Evolutionary conservation across 176 grass and related monocot genomes (phyloP).

Genomic region (Oryza glumipatula): DNA sequence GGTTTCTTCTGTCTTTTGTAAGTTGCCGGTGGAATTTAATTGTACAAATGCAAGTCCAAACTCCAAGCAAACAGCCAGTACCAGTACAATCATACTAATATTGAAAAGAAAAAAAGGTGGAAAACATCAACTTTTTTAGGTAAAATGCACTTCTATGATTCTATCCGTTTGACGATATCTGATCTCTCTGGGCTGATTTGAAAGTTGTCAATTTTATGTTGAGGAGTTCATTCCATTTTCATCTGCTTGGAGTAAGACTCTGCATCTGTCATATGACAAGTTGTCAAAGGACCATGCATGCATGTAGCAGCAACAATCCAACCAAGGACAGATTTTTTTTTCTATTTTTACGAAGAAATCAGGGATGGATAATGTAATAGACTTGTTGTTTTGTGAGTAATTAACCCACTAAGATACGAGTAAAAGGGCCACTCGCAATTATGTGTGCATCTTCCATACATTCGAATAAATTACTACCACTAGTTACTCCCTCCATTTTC

Average conservation of each 20-base stretch:
- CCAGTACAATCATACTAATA: neutral
- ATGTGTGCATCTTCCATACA: too few relatives aligned
- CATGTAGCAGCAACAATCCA: neutral
- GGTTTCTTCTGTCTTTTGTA: neutral
- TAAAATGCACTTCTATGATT: neutral
- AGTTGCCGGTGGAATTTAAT: neutral
- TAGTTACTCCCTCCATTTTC: too few relatives aligned
- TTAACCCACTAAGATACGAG: neutral
- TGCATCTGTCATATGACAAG: neutral
- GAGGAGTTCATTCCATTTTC: neutral
- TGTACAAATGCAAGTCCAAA: neutral
- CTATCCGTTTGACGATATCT: neutral
- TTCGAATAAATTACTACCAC: neutral
- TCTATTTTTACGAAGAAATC: neutral
- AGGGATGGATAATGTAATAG: neutral
- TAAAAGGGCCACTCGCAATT: too few relatives aligned
- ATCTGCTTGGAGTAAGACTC: neutral
- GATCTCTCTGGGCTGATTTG: neutral
- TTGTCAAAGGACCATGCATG: neutral
- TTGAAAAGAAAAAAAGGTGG: neutral
- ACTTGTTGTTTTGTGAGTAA: neutral
- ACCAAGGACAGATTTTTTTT: neutral
- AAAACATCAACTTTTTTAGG: neutral
- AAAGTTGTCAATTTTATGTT: neutral
- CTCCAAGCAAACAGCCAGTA: neutral